Conservation (phyloP, 805 yeast genomes). For the Zygosaccharomyces rouxii region DNA sequence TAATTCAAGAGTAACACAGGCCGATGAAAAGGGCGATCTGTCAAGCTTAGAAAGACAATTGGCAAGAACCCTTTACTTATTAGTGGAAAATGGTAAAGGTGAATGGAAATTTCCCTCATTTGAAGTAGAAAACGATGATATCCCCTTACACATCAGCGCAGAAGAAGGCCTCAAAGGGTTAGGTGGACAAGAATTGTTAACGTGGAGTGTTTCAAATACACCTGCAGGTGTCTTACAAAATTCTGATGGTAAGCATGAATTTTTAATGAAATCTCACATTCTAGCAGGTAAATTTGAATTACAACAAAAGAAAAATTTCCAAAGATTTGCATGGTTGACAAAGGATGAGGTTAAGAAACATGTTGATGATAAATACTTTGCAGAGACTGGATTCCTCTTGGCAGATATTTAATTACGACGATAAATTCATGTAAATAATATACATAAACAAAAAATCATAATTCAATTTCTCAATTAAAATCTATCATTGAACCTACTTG, state of each 20-base stretch:
- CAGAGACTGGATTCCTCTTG: constrained; percentile 43
- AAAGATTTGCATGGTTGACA: constrained; percentile 76
- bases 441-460: constrained; percentile 1
- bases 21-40: constrained; percentile 61
- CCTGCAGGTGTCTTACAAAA: constrained; percentile 68
- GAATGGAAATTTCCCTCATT: constrained; percentile 84
- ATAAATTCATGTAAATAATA: constrained; percentile 10
- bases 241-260: constrained; percentile 42
- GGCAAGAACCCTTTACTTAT: constrained; percentile 72
- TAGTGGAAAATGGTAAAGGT: constrained; percentile 45
- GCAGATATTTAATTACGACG: constrained; percentile 26
- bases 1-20: constrained; percentile 68
- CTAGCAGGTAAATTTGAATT: constrained; percentile 72
- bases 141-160: constrained; percentile 67
- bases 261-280: constrained; percentile 80
- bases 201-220: constrained; percentile 86
- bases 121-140: constrained; percentile 39
- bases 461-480: neutral
- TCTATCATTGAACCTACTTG: constrained; percentile 17
- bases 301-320: constrained; percentile 34
- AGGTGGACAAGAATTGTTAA: constrained; percentile 75
- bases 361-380: constrained; percentile 52
- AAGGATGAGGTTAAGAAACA: constrained; percentile 65
- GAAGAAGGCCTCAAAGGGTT: constrained; percentile 63
- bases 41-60: constrained; percentile 74